Evolutionary conservation across 2,329 filamentous ascomycete species (phyloP).

Genomic region (Colletotrichum echinochloae): DNA sequence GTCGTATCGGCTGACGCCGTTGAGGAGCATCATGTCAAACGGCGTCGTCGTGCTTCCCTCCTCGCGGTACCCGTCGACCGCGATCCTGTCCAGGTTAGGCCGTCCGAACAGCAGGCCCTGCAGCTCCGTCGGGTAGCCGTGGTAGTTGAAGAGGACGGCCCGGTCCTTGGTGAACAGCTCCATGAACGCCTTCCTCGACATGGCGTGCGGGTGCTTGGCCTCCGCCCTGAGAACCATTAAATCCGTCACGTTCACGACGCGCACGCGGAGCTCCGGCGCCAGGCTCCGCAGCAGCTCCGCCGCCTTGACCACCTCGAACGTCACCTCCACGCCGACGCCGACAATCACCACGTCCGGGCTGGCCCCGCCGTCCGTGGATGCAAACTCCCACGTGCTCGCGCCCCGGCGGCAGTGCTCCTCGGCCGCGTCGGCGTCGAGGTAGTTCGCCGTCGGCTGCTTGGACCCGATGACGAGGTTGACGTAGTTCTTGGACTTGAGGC

Average conservation of each 20-base stretch:
- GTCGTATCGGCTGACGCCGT: conserved; percentile 70
- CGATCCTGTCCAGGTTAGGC: conserved; percentile 62
- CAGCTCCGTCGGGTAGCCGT: conserved; percentile 72
- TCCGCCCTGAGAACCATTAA: conserved; percentile 71
- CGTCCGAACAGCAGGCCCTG: conserved; percentile 72
- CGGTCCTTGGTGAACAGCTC: conserved; percentile 68
- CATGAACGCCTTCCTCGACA: conserved; percentile 64
- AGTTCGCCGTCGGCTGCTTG: conserved; percentile 74
- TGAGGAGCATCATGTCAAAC: conserved; percentile 77
- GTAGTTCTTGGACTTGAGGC: conserved; percentile 71
- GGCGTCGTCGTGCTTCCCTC: conserved; percentile 76
- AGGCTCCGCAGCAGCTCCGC: conserved; percentile 65
- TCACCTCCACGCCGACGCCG: conserved; percentile 74
- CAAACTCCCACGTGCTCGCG: conserved; percentile 71
- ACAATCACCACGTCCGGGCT: conserved; percentile 73
- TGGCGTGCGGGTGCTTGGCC: conserved; percentile 68
- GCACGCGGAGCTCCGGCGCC: conserved; percentile 65
- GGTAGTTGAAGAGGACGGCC: conserved; percentile 74
- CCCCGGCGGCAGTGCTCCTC: conserved; percentile 70
- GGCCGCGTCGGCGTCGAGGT: conserved; percentile 69
- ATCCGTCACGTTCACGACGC: conserved; percentile 75
- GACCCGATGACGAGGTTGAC: conserved; percentile 76
- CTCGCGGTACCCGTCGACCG: conserved; percentile 70
- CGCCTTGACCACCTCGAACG: conserved; percentile 73
- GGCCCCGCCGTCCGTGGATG: conserved; percentile 66